Evolutionary conservation across 345 rosid genomes (phyloP), one percentile per base, ranked within the genome.

Genomic region (Cardamine occulta): DNA sequence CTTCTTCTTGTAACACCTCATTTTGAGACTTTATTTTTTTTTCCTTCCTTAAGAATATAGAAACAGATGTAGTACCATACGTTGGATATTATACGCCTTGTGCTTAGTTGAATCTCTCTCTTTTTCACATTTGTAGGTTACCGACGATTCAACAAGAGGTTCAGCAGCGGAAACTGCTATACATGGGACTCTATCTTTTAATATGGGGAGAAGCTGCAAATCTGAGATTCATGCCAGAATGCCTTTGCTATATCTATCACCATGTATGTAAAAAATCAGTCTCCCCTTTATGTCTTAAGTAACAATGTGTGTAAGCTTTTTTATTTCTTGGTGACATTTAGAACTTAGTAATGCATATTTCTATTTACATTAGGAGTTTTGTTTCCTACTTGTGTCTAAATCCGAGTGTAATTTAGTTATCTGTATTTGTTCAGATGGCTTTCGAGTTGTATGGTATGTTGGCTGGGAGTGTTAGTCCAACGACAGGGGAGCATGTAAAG

Each of bases 141-240:
- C 97, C 97, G 2, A 89, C 93, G 28, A 91, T 89, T 78, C 97
- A 91, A 54, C 97, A 91, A 77, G 97, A 91, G 77, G 96, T 91
- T 75, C 97, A 91, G 66, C 97, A 91, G 76, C 91, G 97, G n/a
- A 91, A 89, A 72, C 81, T 91, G 62, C 84, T 91, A 3, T 91
- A 89, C 80, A 89, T 91, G 90, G 96, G 93, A 73, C 83, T 91
- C 24, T 91, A 88, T 85, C 96, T 89, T 78, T 82, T 90, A 59
- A 93, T 93, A 64, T 93, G 96, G 98, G 98, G 98, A 52, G 98
- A 93, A 77, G 98, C 98, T 79, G 98, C 98, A 56, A 93, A 93
- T 74, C 79, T 90, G 73, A 90, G 95, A 85, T 93, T 88, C 80
- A 88, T 93, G 95, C 98, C 98, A 9, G 96, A 93, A 76, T 93